These are phyloP conservation scores for Tricholomella constricta DNA, from an alignment of 768 basidiomycete species.

Conservation along the genomic window DNA sequence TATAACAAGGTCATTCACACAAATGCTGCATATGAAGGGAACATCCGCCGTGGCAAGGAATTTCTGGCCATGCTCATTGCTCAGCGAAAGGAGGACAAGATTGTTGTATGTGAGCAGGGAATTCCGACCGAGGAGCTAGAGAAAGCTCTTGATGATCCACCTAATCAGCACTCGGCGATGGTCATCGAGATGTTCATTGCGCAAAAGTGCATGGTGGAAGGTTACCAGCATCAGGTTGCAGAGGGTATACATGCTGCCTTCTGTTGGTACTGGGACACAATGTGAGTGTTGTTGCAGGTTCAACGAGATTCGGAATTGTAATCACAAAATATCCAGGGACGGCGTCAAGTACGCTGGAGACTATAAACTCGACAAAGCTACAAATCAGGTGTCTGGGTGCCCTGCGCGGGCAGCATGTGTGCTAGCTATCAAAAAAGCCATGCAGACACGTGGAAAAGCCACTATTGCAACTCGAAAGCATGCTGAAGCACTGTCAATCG, in stretches of 20 bases:
- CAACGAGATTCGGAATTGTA: not conserved
- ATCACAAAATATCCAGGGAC: not conserved
- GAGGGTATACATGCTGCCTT: not conserved
- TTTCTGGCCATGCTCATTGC: too few species aligned
- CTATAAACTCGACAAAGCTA: too few species aligned
- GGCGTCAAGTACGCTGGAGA: too few species aligned
- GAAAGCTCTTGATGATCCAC: conserved; percentile 10
- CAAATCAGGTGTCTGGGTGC: not conserved
- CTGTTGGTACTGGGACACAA: not conserved
- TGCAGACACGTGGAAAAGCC: too few species aligned
- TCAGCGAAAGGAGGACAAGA: too few species aligned
- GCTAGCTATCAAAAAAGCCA: too few species aligned
- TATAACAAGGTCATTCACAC: too few species aligned
- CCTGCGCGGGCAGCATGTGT: not conserved
- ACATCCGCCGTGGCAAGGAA: not conserved
- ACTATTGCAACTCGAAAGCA: not conserved
- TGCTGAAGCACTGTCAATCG: not conserved
- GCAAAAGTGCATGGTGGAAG: not conserved
- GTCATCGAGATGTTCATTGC: not conserved
- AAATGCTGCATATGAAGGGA: not conserved
- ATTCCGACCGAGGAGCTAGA: too few species aligned
- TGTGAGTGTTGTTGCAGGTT: not conserved
- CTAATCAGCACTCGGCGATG: not conserved
- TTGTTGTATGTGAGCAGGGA: too few species aligned
- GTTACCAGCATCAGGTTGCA: not conserved